Conservation (phyloP, 768 basidiomycete genomes). For the Rubroboletus pulcherrimus region DNA sequence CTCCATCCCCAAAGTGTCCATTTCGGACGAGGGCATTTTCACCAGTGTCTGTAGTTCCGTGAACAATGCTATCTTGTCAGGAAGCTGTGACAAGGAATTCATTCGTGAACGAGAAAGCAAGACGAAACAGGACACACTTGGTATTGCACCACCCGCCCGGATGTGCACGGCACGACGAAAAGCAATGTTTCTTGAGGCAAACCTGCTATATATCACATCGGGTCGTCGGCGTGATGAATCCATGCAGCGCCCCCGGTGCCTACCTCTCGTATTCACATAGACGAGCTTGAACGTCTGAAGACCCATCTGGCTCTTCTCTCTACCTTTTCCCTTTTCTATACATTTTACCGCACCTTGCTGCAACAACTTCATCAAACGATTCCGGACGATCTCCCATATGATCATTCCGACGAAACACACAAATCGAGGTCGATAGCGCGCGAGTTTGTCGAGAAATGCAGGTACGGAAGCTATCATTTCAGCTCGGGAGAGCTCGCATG, state of each 20-base stretch:
- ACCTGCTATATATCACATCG: background rate
- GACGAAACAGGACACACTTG: slow-evolving; percentile 44
- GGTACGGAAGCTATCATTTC: slow-evolving; percentile 59
- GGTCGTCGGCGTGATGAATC: background rate
- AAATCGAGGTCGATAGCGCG: slow-evolving; percentile 52
- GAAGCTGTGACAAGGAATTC: slow-evolving; percentile 32
- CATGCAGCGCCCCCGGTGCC: background rate
- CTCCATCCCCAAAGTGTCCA: slow-evolving; percentile 11
- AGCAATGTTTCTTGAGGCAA: slow-evolving; percentile 55
- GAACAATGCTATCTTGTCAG: slow-evolving; percentile 45
- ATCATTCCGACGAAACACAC: slow-evolving; percentile 78
- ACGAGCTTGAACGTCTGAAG: slow-evolving; percentile 25
- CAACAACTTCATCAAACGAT: slow-evolving; percentile 31
- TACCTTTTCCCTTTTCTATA: slow-evolving; percentile 4
- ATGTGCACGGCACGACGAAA: slow-evolving; percentile 74
- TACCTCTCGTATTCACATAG: slow-evolving; percentile 10
- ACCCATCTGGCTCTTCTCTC: slow-evolving; percentile 13
- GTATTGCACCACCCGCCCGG: slow-evolving; percentile 67
- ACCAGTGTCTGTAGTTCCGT: slow-evolving; percentile 30
- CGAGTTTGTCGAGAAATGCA: slow-evolving; percentile 56
- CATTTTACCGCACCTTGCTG: background rate
- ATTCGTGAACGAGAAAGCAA: background rate
- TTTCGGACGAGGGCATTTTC: slow-evolving; percentile 12
- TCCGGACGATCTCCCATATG: slow-evolving; percentile 49
- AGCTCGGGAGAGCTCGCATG: slow-evolving; percentile 47